Percentiles rank a stretch among this genome's conserved stretches.
Conservation (phyloP, 768 basidiomycete genomes). For the Tylopilus sp. region DNA sequence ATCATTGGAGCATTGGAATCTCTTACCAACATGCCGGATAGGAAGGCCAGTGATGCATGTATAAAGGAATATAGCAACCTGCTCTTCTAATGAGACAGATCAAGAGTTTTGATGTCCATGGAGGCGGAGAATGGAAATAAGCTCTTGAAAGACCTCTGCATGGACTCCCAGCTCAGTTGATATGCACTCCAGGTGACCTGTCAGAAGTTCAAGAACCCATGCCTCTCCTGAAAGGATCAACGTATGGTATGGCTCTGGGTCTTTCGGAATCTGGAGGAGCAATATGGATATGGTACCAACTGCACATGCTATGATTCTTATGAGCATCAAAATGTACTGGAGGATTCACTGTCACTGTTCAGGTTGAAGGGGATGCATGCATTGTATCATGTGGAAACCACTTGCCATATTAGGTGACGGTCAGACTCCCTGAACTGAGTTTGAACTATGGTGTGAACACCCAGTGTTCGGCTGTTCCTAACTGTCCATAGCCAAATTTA, state of each 20-base stretch:
- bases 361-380: no score
- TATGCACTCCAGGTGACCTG: background rate
- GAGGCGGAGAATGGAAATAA: background rate
- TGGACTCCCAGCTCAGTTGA: background rate
- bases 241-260: background rate
- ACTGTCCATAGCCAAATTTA: no score
- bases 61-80: background rate
- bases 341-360: no score
- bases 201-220: background rate
- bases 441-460: no score
- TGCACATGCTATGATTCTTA: no score
- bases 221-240: background rate
- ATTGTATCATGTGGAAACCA: no score
- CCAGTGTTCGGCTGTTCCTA: no score
- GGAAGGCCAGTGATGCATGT: background rate
- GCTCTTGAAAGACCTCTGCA: background rate
- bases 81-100: background rate
- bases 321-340: no score
- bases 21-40: background rate
- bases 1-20: background rate
- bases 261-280: no score
- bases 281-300: no score
- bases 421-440: no score
- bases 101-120: background rate
- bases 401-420: no score